A percentile compares a stretch with the other conserved stretches of the same genome.
Conservation (phyloP, 805 yeast genomes). For the Ascoidea asiatica region DNA sequence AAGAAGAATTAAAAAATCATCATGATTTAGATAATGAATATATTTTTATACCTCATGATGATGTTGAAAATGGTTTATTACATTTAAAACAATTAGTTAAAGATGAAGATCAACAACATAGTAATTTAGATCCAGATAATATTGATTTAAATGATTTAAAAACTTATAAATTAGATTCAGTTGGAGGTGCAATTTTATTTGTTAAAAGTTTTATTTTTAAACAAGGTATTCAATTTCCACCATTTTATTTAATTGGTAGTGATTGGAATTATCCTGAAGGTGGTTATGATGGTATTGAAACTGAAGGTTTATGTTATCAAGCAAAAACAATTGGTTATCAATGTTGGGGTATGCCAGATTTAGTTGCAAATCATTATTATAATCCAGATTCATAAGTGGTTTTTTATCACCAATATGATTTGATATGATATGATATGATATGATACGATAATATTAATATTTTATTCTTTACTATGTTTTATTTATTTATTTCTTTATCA, state of each 20-base stretch:
- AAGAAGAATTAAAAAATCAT: constrained; percentile 8
- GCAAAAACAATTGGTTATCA: constrained; percentile 29
- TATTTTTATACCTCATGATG: constrained; percentile 21
- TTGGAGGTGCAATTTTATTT: constrained; percentile 38
- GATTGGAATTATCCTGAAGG: constrained; percentile 26
- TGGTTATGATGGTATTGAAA: constrained; percentile 42
- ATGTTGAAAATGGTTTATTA: no score
- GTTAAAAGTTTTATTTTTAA: constrained; percentile 25
- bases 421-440: no score
- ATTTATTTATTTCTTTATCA: no score
- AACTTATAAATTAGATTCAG: constrained; percentile 35
- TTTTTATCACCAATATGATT: no score
- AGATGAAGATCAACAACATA: no score
- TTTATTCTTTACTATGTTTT: no score
- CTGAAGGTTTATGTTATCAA: constrained; percentile 32
- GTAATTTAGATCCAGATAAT: no score
- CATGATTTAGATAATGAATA: constrained; percentile 6
- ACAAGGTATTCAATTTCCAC: constrained; percentile 33
- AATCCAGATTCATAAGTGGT: no score
- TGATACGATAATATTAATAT: no score
- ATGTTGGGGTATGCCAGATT: constrained; percentile 37
- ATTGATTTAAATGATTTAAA: no score
- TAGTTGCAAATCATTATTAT: constrained; percentile 24
- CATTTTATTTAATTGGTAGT: constrained; percentile 29
- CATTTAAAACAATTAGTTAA: no score